Percentiles rank a stretch among this genome's conserved stretches.
phyloP scores from a whole-genome alignment of 129 eudicot species.

The Silybum marianum region DNA sequence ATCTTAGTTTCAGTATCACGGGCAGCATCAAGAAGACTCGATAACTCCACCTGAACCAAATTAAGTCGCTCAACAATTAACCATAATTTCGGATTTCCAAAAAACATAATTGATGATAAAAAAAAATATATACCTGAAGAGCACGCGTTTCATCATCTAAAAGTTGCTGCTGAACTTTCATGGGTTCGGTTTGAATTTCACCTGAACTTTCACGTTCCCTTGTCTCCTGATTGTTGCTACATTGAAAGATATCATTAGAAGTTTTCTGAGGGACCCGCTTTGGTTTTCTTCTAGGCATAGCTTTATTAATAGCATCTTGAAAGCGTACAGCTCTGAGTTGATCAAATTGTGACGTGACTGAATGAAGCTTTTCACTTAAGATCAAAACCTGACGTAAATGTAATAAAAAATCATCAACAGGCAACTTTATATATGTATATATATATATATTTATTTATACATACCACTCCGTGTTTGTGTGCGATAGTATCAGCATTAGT shows the following conservation, averaged over 20 bases:
- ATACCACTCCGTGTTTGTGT: constrained; percentile 98
- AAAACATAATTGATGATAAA: constrained; percentile 12
- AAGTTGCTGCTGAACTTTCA: constrained; percentile 77
- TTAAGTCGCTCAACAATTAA: constrained; percentile 8
- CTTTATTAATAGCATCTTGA: constrained; percentile 82
- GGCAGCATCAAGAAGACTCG: constrained; percentile 82
- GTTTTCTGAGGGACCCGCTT: constrained; percentile 35
- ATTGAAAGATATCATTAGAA: constrained; percentile 23
- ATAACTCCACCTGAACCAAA: constrained; percentile 65
- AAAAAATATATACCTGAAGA: constrained; percentile 62
- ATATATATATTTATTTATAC: neutral
- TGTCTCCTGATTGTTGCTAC: constrained; percentile 27
- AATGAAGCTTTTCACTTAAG: constrained; percentile 88
- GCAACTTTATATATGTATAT: neutral
- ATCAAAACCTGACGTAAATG: constrained; percentile 61
- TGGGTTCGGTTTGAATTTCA: constrained; percentile 65
- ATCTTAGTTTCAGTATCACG: constrained; percentile 90
- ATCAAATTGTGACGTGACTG: constrained; percentile 91
- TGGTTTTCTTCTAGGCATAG: constrained; percentile 77
- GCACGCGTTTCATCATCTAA: constrained; percentile 92
- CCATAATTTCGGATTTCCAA: neutral
- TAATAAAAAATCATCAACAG: neutral
- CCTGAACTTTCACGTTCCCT: constrained; percentile 40
- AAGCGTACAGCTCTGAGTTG: constrained; percentile 88
- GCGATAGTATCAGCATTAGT: constrained; percentile 86